Percentiles rank a stretch among this genome's conserved stretches.
These are phyloP conservation scores for Phaffia rhodozyma DNA, from an alignment of 1,284 basidiomycete genomes.

Conservation along the genomic window DNA sequence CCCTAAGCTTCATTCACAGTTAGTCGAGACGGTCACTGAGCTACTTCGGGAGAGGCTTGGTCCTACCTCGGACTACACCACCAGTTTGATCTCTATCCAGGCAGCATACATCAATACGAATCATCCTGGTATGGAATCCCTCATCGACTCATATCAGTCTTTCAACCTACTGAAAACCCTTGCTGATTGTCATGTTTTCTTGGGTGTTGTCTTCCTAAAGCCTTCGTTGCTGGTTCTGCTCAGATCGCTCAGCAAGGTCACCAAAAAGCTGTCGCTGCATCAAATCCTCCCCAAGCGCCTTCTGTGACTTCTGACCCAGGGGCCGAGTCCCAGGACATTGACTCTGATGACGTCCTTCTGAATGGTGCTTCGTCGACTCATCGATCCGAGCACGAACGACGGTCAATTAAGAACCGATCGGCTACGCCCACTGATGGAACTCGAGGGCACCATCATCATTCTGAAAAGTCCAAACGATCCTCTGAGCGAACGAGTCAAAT, in stretches of 20 bases:
- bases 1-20: slow-evolving; percentile 80
- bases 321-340: slow-evolving; percentile 14
- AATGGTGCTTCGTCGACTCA: slow-evolving; percentile 42
- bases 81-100: slow-evolving; percentile 92
- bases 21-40: slow-evolving; percentile 96
- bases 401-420: slow-evolving; percentile 40
- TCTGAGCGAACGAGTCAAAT: not conserved
- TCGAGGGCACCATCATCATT: slow-evolving; percentile 17
- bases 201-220: slow-evolving; percentile 27
- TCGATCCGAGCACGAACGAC: slow-evolving; percentile 61
- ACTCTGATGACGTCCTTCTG: slow-evolving; percentile 27
- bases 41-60: slow-evolving; percentile 87
- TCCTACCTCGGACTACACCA: slow-evolving; percentile 91
- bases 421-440: slow-evolving; percentile 33
- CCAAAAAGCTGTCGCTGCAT: slow-evolving; percentile 1
- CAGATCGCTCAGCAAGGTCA: slow-evolving; percentile 33
- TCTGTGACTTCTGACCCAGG: slow-evolving; percentile 20
- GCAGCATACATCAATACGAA: slow-evolving; percentile 99
- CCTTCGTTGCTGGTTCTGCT: slow-evolving; percentile 36
- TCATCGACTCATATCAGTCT: slow-evolving; percentile 56
- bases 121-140: slow-evolving; percentile 54
- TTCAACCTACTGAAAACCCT: not conserved
- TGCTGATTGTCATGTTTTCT: not conserved
- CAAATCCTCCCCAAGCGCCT: slow-evolving; percentile 12
- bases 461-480: slow-evolving; percentile 22